phyloP scores from a whole-genome alignment of 257 asterid species.

The Solanum peruvianum region DNA sequence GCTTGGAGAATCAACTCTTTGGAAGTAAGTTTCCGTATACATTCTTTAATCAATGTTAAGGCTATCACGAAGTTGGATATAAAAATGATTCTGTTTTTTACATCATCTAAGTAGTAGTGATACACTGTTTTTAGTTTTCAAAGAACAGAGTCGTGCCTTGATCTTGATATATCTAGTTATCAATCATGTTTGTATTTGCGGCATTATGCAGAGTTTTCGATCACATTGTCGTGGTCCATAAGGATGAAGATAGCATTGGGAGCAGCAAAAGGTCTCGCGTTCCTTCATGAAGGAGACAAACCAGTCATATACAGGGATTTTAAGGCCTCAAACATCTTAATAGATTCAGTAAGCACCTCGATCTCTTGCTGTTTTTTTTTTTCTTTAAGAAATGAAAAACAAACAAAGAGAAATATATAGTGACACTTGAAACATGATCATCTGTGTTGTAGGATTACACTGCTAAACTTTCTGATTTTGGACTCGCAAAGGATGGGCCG shows the following conservation, averaged over 20 bases:
- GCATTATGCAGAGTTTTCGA: neutral
- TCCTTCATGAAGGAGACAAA: conserved; percentile 5
- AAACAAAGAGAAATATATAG: neutral
- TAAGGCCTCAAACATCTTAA: conserved; percentile 3
- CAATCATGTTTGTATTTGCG: neutral
- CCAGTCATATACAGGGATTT: conserved; percentile 5
- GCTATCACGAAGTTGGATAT: neutral
- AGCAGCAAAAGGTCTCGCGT: conserved; percentile 3
- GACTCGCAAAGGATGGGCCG: conserved; percentile 5
- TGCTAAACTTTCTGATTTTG: conserved; percentile 2
- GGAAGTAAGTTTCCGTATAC: neutral
- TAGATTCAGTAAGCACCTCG: neutral
- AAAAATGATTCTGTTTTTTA: neutral
- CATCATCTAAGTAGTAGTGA: neutral
- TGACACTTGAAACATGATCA: neutral
- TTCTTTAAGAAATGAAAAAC: neutral
- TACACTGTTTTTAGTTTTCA: neutral
- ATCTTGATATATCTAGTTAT: neutral
- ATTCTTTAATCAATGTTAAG: neutral
- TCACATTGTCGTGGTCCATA: neutral
- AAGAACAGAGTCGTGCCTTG: neutral
- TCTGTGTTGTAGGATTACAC: neutral
- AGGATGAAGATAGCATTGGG: conserved; percentile 6
- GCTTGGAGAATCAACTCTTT: conserved; percentile 3
- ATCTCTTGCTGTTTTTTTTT: neutral